phyloP scores from a whole-genome alignment of 2,329 filamentous ascomycete species.

The Trichoderma arundinaceum region DNA sequence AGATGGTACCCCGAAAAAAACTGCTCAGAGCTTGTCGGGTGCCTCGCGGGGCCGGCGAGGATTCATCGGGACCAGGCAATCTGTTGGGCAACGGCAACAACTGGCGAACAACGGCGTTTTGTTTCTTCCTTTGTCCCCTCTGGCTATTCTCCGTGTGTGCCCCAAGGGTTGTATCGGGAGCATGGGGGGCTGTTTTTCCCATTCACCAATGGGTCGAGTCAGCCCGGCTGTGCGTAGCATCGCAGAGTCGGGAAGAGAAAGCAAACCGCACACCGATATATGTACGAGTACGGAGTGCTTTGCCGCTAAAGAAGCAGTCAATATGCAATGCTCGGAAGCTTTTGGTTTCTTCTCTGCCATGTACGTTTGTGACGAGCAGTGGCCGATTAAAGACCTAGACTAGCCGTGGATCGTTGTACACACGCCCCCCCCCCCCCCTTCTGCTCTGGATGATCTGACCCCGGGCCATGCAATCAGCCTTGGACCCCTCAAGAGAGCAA shows the following conservation, averaged over 20 bases:
- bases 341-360: neutral
- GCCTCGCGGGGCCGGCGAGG: conserved; percentile 8
- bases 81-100: neutral
- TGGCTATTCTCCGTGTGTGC: neutral
- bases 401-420: conserved; percentile 6
- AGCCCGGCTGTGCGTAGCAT: neutral
- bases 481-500: conserved; percentile 16
- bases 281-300: conserved; percentile 4
- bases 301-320: neutral
- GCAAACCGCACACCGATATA: neutral
- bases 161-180: neutral
- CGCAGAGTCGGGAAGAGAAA: neutral
- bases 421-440: conserved; percentile 8
- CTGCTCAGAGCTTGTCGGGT: neutral
- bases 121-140: neutral
- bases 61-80: neutral
- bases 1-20: neutral
- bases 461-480: conserved; percentile 26
- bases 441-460: conserved; percentile 24
- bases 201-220: conserved; percentile 19
- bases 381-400: conserved; percentile 13
- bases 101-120: conserved; percentile 5
- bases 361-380: too few relatives aligned
- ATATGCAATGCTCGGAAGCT: neutral
- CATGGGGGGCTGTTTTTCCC: neutral